phyloP scores from a whole-genome alignment of 2,329 filamentous ascomycete species.

The Penicillium sp. region DNA sequence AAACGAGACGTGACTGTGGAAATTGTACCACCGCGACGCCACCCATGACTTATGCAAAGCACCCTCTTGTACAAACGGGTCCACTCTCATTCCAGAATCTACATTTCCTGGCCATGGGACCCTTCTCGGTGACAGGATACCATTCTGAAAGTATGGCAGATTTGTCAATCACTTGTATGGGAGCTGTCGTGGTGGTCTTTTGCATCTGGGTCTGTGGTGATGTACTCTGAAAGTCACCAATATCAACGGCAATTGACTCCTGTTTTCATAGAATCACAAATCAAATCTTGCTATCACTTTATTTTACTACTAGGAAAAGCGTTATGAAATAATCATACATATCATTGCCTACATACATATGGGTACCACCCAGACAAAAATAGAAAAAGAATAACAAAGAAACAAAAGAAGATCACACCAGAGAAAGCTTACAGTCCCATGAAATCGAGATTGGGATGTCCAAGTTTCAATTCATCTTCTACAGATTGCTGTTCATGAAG shows the following conservation, averaged over 20 bases:
- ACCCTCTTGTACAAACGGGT: too few species aligned
- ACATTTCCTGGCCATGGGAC: background rate
- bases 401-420: background rate
- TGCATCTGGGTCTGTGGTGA: background rate
- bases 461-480: background rate
- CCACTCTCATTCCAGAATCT: background rate
- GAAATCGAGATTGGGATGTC: background rate
- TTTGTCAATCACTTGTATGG: background rate
- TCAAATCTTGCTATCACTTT: background rate
- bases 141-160: background rate
- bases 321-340: background rate
- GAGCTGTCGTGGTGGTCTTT: background rate
- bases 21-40: background rate
- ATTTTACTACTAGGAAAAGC: background rate
- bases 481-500: background rate
- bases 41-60: background rate
- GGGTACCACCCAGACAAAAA: background rate
- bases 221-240: background rate
- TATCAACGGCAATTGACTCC: background rate
- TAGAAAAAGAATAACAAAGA: too few species aligned
- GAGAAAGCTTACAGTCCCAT: background rate
- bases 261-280: too few species aligned
- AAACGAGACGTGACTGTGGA: background rate
- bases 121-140: too few species aligned
- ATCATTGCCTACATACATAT: background rate